phyloP scores from a whole-genome alignment of 1,284 basidiomycete species.

The Ustilago cynodontis region DNA sequence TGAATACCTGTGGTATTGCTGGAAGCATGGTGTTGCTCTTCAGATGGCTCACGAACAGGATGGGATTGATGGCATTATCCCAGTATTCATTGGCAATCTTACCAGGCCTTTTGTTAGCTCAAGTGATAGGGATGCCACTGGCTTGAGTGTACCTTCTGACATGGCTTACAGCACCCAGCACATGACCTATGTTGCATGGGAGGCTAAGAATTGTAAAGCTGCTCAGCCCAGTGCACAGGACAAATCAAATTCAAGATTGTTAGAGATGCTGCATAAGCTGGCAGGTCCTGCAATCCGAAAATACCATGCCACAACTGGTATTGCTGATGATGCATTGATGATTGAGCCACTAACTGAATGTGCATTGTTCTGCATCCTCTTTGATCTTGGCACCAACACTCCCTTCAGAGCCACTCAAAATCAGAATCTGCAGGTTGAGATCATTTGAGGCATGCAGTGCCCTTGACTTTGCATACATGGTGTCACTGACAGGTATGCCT shows the following conservation, averaged over 20 bases:
- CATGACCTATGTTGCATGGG: conserved; percentile 30
- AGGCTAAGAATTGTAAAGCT: conserved; percentile 13
- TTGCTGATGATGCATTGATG: too few relatives aligned
- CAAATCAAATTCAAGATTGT: not conserved
- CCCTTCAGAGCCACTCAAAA: too few relatives aligned
- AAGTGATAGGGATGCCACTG: not conserved
- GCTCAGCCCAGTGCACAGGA: not conserved
- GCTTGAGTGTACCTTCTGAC: too few relatives aligned
- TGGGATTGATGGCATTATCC: conserved; percentile 37
- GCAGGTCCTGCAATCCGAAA: conserved; percentile 3
- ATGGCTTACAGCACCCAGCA: not conserved
- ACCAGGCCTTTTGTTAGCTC: not conserved
- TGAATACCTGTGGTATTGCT: conserved; percentile 36
- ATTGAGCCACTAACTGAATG: conserved; percentile 6
- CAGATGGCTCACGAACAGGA: conserved; percentile 13
- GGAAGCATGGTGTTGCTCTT: conserved; percentile 32
- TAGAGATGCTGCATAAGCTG: not conserved
- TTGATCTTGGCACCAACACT: conserved; percentile 21
- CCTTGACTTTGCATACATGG: too few relatives aligned
- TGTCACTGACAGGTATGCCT: too few relatives aligned
- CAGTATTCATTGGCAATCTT: too few relatives aligned
- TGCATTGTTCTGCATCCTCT: conserved; percentile 11
- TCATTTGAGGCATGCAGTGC: too few relatives aligned
- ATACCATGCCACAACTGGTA: not conserved
- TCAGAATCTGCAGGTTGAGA: too few relatives aligned